These are phyloP conservation scores for Claviceps capensis DNA, from an alignment of 2,329 filamentous ascomycete genomes.

Conservation along the genomic window DNA sequence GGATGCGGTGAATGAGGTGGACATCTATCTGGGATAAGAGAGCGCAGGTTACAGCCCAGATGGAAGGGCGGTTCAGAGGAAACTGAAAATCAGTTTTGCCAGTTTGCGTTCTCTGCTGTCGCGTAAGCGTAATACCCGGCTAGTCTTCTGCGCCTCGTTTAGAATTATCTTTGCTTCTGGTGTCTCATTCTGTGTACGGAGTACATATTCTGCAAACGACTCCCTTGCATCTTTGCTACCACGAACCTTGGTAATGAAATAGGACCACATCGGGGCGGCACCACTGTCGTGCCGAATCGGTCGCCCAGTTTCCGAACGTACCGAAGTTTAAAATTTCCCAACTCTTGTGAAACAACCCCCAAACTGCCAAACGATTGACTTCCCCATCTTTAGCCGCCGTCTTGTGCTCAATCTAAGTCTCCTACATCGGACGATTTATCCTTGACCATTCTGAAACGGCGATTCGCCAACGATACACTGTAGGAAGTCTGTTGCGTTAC, in stretches of 20 bases:
- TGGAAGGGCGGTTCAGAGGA: neutral
- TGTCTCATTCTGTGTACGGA: too few relatives aligned
- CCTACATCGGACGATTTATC: too few relatives aligned
- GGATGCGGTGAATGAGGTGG: conserved; percentile 25
- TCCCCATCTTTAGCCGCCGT: neutral
- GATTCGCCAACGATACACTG: too few relatives aligned
- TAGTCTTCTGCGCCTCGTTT: too few relatives aligned
- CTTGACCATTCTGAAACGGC: too few relatives aligned
- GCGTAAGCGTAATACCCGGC: too few relatives aligned
- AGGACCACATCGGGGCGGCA: neutral
- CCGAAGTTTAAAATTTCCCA: neutral
- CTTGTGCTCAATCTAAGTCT: neutral
- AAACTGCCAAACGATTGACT: neutral
- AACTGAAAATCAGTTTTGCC: neutral
- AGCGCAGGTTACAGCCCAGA: neutral
- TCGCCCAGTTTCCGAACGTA: neutral
- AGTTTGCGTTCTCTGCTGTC: neutral
- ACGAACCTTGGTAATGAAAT: too few relatives aligned
- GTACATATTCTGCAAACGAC: too few relatives aligned
- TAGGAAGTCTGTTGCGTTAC: too few relatives aligned
- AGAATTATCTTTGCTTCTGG: too few relatives aligned
- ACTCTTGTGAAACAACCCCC: neutral
- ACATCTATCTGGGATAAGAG: conserved; percentile 25
- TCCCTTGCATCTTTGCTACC: too few relatives aligned
- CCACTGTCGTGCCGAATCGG: neutral